Evolutionary conservation across 805 yeast species (phyloP).

Genomic region (Candida ipomoeae): DNA sequence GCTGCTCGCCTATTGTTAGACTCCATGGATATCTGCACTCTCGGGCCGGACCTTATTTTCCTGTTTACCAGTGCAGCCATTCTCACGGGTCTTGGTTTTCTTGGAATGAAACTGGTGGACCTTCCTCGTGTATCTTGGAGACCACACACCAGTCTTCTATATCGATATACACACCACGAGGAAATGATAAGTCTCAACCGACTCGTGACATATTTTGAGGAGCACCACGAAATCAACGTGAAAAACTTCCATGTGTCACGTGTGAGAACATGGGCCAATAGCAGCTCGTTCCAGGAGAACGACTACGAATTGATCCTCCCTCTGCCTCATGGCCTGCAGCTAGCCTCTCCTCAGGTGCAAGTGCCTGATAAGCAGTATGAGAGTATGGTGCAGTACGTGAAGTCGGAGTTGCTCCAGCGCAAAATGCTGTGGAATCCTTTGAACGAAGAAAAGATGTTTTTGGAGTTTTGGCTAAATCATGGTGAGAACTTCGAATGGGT

Average conservation of each 20-base stretch:
- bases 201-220: slow-evolving; percentile 39
- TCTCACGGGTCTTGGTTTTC: background rate
- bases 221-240: slow-evolving; percentile 38
- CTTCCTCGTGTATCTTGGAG: slow-evolving; percentile 32
- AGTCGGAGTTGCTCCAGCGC: slow-evolving; percentile 10
- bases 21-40: background rate
- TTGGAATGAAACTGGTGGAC: background rate
- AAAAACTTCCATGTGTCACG: slow-evolving; percentile 31
- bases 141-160: slow-evolving; percentile 24
- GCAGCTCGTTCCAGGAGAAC: slow-evolving; percentile 3
- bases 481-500: slow-evolving; percentile 88
- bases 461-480: slow-evolving; percentile 35
- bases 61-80: background rate
- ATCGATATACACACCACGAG: slow-evolving; percentile 27
- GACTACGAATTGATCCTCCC: slow-evolving; percentile 13
- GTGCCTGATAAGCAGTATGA: slow-evolving; percentile 8
- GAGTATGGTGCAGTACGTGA: slow-evolving; percentile 6
- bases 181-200: slow-evolving; percentile 31
- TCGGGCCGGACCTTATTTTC: background rate
- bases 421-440: slow-evolving; percentile 21
- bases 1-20: background rate
- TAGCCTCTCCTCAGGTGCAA: slow-evolving; percentile 7
- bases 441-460: slow-evolving; percentile 31
- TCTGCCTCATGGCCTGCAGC: background rate
- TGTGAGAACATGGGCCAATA: slow-evolving; percentile 2